Percentiles rank a stretch among this genome's conserved stretches.
Evolutionary conservation across 345 rosid genomes (phyloP).

Genomic region (Moringa oleifera): DNA sequence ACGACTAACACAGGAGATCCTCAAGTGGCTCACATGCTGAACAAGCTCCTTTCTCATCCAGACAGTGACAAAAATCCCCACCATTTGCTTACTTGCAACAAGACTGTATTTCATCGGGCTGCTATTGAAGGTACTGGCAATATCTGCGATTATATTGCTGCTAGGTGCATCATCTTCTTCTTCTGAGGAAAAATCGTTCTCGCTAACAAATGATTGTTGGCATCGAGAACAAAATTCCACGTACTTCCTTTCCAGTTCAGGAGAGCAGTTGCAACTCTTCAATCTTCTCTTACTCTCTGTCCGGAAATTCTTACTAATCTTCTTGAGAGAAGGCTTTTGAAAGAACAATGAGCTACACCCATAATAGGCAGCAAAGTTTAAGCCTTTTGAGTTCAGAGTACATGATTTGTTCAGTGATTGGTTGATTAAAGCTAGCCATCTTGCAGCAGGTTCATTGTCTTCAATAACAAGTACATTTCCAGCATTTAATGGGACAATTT

Average conservation of each 20-base stretch:
- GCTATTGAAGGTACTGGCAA: slow-evolving; percentile 12
- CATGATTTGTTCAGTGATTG: slow-evolving; percentile 66
- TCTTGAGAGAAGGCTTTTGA: slow-evolving; percentile 70
- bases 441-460: slow-evolving; percentile 91
- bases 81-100: slow-evolving; percentile 90
- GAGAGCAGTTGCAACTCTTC: slow-evolving; percentile 75
- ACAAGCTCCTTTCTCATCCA: slow-evolving; percentile 87
- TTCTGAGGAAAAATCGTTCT: slow-evolving; percentile 53
- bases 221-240: slow-evolving; percentile 72
- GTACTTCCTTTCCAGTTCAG: slow-evolving; percentile 48
- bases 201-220: slow-evolving; percentile 45
- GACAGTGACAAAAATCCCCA: slow-evolving; percentile 83
- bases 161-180: slow-evolving; percentile 57
- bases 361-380: slow-evolving; percentile 28
- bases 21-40: slow-evolving; percentile 68
- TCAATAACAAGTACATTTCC: slow-evolving; percentile 91
- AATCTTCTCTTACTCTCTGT: slow-evolving; percentile 62
- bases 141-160: slow-evolving; percentile 28
- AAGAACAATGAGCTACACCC: slow-evolving; percentile 58
- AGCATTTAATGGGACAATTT: slow-evolving; percentile 95
- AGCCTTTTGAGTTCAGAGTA: slow-evolving; percentile 16
- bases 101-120: slow-evolving; percentile 65
- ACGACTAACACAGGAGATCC: slow-evolving; percentile 63
- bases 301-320: slow-evolving; percentile 73
- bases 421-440: slow-evolving; percentile 72